Conservation (phyloP, 1,284 basidiomycete species). For the Uromyces viciae-fabae region DNA sequence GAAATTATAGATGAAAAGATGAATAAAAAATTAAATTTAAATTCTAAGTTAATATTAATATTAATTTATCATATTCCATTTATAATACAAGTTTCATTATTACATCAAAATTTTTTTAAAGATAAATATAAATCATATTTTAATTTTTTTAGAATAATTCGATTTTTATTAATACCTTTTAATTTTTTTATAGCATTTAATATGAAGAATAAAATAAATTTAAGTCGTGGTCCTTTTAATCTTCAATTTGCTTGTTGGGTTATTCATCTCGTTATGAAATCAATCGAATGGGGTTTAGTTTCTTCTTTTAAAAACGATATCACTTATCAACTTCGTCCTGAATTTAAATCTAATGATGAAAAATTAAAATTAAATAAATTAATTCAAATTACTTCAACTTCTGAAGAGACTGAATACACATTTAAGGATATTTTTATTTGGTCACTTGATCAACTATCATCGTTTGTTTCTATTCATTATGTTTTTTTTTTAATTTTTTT, state of each 20-base stretch:
- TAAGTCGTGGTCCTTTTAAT: constrained; percentile 14
- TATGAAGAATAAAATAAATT: too few species aligned
- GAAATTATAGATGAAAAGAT: too few species aligned
- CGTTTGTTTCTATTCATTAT: constrained; percentile 22
- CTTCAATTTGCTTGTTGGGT: constrained; percentile 21
- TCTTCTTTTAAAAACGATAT: not conserved
- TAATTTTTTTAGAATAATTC: too few species aligned
- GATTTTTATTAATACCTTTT: too few species aligned
- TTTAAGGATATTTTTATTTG: constrained; percentile 4
- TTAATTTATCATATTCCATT: too few species aligned
- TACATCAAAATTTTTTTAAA: too few species aligned
- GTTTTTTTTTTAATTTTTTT: not conserved
- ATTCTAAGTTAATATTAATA: too few species aligned
- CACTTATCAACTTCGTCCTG: constrained; percentile 11
- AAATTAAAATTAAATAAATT: not conserved
- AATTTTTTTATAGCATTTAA: too few species aligned
- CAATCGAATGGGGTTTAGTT: constrained; percentile 28
- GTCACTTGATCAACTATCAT: constrained; percentile 19
- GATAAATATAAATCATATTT: too few species aligned
- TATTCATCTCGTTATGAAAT: constrained; percentile 27
- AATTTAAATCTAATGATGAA: not conserved
- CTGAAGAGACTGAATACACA: not conserved
- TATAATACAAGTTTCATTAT: too few species aligned
- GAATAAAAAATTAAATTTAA: too few species aligned
- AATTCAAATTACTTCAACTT: not conserved